Base-by-base conservation (phyloP, 163 green algal species). In the Chlamydomonas reinhardtii region DNA sequence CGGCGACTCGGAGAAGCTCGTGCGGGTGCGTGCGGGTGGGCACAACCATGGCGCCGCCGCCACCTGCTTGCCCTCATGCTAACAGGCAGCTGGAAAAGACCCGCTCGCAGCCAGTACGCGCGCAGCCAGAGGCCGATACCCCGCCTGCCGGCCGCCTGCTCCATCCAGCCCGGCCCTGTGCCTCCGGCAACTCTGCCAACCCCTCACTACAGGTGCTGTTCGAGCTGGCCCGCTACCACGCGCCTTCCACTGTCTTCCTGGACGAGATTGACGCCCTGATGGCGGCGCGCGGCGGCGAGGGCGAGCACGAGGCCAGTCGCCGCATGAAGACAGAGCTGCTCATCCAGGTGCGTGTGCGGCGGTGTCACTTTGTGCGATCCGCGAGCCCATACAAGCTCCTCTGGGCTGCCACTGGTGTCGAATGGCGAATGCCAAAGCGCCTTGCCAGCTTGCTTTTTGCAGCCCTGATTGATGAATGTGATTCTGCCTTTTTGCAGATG, bases 281-380 rank as follows among this genome's bases (percentile, higher is more conserved):
- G 86, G 83, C 37, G 68, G 89, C 89, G 20, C 87, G 94, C 0
- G 95, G 93, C 4, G 88, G 84, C 22, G 83, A 93, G 34, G 91
- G 90, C 4, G 96, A 98, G 93, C 95, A 98, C 77, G 96, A 98
- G 89, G 95, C 96, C 2, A 95, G 90, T 15, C 89, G 96, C 15
- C 88, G 96, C 27, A 94, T 98, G 82, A 98, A 98, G 92, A 98
- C 95, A 0, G 96, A 98, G 91, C 90, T 98, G 34, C 94, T 98
- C 66, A 89, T 92, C 19, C 86, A 90, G 86, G 86, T 90, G n/a
- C 48, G 39, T 5, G 39, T 48, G 39, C 39, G 8, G 5, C 39
- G 39, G 39, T 8, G 39, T 48, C 39, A 48, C 39, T 48, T 5
- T 48, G 8, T n/a, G n/a, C n/a, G n/a, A n/a, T n/a, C n/a, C n/a